Evolutionary conservation across 805 yeast genomes (phyloP).

Genomic region (Isabelozyma gotoi): DNA sequence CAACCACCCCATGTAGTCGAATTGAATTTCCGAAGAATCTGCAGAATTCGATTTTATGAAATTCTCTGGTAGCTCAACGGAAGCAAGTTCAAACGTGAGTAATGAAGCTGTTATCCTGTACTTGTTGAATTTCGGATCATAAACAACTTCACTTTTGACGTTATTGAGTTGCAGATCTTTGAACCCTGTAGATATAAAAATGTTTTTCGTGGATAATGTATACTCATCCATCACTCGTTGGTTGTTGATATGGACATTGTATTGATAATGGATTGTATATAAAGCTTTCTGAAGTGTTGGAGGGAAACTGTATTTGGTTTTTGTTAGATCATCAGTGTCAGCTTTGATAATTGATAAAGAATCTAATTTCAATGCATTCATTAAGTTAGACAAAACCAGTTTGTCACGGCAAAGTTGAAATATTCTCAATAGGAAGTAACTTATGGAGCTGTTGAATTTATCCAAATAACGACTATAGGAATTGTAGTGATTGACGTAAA

Average conservation of each 20-base stretch:
- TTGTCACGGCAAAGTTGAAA: conserved; percentile 22
- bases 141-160: not conserved
- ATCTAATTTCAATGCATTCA: conserved; percentile 14
- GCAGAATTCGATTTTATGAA: not conserved
- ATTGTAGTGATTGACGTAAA: not conserved
- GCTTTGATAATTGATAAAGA: conserved; percentile 6
- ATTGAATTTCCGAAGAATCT: not conserved
- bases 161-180: not conserved
- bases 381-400: conserved; percentile 16
- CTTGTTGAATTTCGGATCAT: not conserved
- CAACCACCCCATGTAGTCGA: conserved; percentile 20
- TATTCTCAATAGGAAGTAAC: conserved; percentile 22
- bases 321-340: not conserved
- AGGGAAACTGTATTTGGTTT: conserved; percentile 11
- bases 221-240: conserved; percentile 5
- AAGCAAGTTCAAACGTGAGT: not conserved
- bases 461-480: not conserved
- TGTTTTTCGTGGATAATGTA: conserved; percentile 3
- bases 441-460: conserved; percentile 13
- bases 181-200: conserved; percentile 4
- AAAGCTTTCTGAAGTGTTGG: conserved; percentile 15
- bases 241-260: conserved; percentile 7
- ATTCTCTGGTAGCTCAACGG: not conserved
- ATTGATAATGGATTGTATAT: conserved; percentile 21
- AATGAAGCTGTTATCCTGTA: not conserved